These are phyloP conservation scores for Phytophthora tentaculata DNA, from an alignment of 352 stramenopile species.

Conservation along the genomic window DNA sequence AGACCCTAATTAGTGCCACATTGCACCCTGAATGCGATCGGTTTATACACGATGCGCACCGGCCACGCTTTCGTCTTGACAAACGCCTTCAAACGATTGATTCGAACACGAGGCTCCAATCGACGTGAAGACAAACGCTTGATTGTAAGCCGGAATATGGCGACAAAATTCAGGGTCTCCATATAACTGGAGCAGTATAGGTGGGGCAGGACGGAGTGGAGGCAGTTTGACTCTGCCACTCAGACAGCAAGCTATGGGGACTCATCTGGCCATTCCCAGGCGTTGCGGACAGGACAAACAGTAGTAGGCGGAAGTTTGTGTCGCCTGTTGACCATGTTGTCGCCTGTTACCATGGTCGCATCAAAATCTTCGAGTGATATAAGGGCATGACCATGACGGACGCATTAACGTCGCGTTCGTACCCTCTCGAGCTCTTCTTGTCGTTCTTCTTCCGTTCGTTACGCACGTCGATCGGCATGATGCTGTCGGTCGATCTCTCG, in stretches of 20 bases:
- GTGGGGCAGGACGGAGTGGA: neutral
- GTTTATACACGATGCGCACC: slow-evolving; percentile 2
- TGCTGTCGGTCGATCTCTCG: neutral
- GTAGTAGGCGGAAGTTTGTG: neutral
- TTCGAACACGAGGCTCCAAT: too few species aligned
- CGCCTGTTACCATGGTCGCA: neutral
- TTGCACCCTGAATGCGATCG: slow-evolving; percentile 3
- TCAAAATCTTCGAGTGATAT: neutral
- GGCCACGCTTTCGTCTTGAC: neutral
- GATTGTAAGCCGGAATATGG: too few species aligned
- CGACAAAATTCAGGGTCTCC: neutral
- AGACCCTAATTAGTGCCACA: slow-evolving; percentile 3
- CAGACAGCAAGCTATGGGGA: neutral
- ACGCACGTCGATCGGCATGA: neutral
- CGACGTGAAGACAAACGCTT: too few species aligned
- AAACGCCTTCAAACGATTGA: too few species aligned
- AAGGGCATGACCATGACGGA: neutral
- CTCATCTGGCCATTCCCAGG: neutral
- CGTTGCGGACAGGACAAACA: neutral
- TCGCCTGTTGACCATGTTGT: neutral
- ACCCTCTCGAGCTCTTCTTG: neutral
- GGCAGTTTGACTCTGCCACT: neutral
- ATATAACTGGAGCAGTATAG: neutral
- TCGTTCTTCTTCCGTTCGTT: neutral
- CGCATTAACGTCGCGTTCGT: neutral